Percentiles rank a stretch among this genome's conserved stretches.
Evolutionary conservation across 306 rosid species (phyloP).

Genomic region (Vicia faba): DNA sequence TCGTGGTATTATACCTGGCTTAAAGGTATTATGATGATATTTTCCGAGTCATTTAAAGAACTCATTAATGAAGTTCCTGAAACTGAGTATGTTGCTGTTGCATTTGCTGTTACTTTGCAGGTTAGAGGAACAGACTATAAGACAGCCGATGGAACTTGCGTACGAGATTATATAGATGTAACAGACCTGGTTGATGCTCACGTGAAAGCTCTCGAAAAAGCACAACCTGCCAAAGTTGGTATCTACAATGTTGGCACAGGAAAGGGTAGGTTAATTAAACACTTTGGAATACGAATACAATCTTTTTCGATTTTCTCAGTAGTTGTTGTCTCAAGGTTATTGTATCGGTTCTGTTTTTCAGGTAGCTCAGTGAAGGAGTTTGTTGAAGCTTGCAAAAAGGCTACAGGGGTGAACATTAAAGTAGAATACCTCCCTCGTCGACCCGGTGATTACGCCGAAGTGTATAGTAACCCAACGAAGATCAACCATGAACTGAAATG

Average conservation of each 20-base stretch:
- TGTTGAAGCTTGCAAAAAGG: constrained; percentile 91
- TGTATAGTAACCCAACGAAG: constrained; percentile 80
- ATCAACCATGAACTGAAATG: constrained; percentile 73
- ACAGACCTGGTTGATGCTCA: constrained; percentile 96
- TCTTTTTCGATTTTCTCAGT: constrained; percentile 1
- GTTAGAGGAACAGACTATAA: constrained; percentile 86
- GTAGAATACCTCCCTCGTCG: constrained; percentile 83
- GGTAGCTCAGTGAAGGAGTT: constrained; percentile 94
- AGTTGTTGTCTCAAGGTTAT: constrained; percentile 26
- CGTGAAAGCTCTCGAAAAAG: constrained; percentile 90
- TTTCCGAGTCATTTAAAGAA: neutral
- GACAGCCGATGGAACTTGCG: constrained; percentile 83
- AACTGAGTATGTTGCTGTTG: constrained; percentile 25
- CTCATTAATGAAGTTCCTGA: neutral
- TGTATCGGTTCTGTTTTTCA: constrained; percentile 37
- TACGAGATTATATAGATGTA: constrained; percentile 87
- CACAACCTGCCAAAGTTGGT: constrained; percentile 66
- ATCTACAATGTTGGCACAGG: constrained; percentile 96
- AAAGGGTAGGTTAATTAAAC: constrained; percentile 58
- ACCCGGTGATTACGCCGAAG: constrained; percentile 93
- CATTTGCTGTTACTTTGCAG: constrained; percentile 46
- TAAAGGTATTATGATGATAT: constrained; percentile 71
- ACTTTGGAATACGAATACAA: neutral
- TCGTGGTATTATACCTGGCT: constrained; percentile 77
- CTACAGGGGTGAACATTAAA: constrained; percentile 74